Conservation (phyloP, 768 basidiomycete genomes). For the Calocybe gangraenosa region DNA sequence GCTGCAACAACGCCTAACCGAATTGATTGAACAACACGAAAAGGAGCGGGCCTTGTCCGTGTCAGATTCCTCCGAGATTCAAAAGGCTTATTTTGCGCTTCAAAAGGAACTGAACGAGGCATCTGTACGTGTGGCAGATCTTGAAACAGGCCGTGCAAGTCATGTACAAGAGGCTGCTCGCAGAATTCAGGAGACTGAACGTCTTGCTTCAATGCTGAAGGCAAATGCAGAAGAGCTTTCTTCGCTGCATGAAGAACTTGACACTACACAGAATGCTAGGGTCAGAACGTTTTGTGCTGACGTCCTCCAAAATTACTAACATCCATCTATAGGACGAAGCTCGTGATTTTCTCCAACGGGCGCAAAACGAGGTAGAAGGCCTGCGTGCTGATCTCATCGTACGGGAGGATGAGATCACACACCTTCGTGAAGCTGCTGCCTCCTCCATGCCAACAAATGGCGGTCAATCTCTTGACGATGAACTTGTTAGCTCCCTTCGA, state of each 20-base stretch:
- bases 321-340: constrained; percentile 48
- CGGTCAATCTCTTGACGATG: constrained; percentile 62
- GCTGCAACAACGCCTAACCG: constrained; percentile 39
- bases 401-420: constrained; percentile 67
- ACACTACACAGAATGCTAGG: constrained; percentile 36
- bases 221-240: constrained; percentile 52
- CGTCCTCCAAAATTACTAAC: constrained; percentile 1
- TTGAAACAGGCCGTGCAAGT: constrained; percentile 64
- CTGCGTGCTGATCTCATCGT: constrained; percentile 56
- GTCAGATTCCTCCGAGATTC: constrained; percentile 52
- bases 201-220: constrained; percentile 39
- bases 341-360: constrained; percentile 55
- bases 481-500: constrained; percentile 63
- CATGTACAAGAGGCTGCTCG: constrained; percentile 53
- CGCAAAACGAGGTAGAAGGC: constrained; percentile 68
- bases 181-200: constrained; percentile 56
- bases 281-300: constrained; percentile 20
- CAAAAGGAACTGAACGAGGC: constrained; percentile 58
- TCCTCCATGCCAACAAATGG: constrained; percentile 33
- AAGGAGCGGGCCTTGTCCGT: constrained; percentile 47
- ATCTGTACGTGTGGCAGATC: constrained; percentile 45
- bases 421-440: constrained; percentile 43
- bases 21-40: constrained; percentile 42
- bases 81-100: constrained; percentile 56
- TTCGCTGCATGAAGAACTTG: constrained; percentile 47